Base-by-base conservation (phyloP, 805 yeast species). In the Candida xiaguanensis region DNA sequence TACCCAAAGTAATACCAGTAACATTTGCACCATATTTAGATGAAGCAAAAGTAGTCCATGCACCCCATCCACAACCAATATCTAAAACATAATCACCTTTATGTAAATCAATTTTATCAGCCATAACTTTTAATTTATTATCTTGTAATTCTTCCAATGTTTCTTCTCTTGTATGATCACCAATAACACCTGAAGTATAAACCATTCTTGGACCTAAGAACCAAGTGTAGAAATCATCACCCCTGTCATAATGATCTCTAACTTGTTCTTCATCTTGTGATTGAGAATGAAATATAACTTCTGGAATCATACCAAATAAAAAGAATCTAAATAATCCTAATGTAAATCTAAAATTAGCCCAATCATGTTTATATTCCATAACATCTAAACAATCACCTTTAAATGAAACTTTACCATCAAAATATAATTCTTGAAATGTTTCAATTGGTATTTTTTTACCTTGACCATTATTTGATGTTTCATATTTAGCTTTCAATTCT, bases 221-320 rank as follows among this genome's bases (percentile, higher is more conserved):
- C 95, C 95, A 88, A 40, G 89, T 68, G 76, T 89, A 89, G 65
- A 88, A 88, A 65, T 89, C 96, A 59, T 88, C 96, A 63, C 96
- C 96, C 53, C 96, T 85, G 71, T 89, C 96, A 63, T 88, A 88
- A 68, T 88, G 95, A 56, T 85, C 96, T 65, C 95, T 80, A 41
- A 88, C 96, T 67, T 88, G 96, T 67, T 88, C 96, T 70, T 88
- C 96, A 61, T 89, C 96, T 70, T 88, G 96, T 15, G 95, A 84
- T 59, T 87, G 80, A 48, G 95, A 82, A 70, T 88, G 96, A 80
- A 88, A 61, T 53, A 88, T 83, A 42, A 88, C 95, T 67, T 88
- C 96, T 32, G 96, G 96, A 48, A 88, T 84, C 85, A 88, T 78
- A 34, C 93, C 95, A 36, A 86, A 74, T 49, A 88, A 63, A 70